These are phyloP conservation scores for Excoecaria cochinchinensis DNA, from an alignment of 345 rosid genomes.

Conservation along the genomic window DNA sequence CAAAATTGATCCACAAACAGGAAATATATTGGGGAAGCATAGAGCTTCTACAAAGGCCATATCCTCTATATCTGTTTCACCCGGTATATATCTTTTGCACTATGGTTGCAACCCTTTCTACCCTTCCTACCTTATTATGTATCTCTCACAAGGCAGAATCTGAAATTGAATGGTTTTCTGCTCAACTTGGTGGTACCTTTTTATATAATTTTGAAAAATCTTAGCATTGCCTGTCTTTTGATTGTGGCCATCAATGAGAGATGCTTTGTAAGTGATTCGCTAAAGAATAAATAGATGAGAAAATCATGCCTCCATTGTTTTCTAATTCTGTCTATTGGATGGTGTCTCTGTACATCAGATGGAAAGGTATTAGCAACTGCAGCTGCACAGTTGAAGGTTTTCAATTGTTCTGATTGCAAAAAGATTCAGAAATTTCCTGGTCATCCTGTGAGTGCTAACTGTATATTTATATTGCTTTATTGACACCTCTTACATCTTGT, in stretches of 20 bases:
- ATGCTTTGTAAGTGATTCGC: background rate
- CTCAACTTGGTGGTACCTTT: background rate
- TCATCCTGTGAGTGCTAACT: conserved; percentile 48
- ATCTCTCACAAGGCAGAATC: background rate
- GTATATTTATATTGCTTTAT: background rate
- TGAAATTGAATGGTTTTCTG: background rate
- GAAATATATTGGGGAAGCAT: conserved; percentile 66
- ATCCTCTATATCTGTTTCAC: conserved; percentile 72
- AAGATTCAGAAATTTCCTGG: conserved; percentile 88
- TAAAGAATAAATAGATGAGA: background rate
- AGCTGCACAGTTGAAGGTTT: conserved; percentile 70
- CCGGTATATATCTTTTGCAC: conserved; percentile 44
- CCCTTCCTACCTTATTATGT: background rate
- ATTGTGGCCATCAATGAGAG: background rate
- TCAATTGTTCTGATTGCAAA: conserved; percentile 61
- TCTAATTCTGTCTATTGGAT: conserved; percentile 22
- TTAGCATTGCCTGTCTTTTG: background rate
- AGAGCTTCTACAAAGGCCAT: conserved; percentile 70
- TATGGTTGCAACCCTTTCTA: background rate
- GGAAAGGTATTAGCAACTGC: conserved; percentile 80
- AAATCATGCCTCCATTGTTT: background rate
- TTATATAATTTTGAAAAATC: background rate
- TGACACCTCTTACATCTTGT: background rate
- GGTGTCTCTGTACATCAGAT: conserved; percentile 26
- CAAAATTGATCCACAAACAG: conserved; percentile 67